Evolutionary conservation across 2,329 filamentous ascomycete genomes (phyloP), one percentile per base, ranked within the genome.

Genomic region (Arachnopeziza araneosa): DNA sequence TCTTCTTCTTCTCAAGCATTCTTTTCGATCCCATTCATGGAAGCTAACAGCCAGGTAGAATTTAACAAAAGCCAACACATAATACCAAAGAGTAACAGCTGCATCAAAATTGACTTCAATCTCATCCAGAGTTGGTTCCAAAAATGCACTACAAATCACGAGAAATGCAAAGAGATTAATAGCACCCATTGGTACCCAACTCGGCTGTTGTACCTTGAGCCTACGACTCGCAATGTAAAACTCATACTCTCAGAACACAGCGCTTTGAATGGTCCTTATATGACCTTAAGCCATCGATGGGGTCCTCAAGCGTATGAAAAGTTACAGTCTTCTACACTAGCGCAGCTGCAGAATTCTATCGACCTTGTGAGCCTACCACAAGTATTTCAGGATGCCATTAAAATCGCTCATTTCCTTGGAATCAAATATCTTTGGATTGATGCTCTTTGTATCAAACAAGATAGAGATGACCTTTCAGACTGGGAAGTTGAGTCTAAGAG

Each of bases 81-180:
- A 12, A 12, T 12, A 14, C 17, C 36, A 44, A 44, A 14, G 17
- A 44, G 17, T 44, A 14, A 14, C 22, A 3, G 48, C 17, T n/a
- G 12, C 50, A 26, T 4, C 22, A 57, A 44, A 1, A 44, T 52
- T 24, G 50, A 57, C 26, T 19, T 57, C 21, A 24, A 32, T 52
- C 55, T 57, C n/a, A 22, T 57, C 55, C 23, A 22, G 23, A 52
- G 17, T 50, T 57, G 55, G 55, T 32, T 57, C 17, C 32, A 57
- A 6, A 14, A 52, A 32, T 57, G 55, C 55, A 57, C 55, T 24
- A 57, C 19, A 52, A 19, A 51, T 24, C 55, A 57, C 30, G 30
- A 57, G 24, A 57, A 44, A 32, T 57, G 55, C 48, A 57, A 48
- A 52, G 24, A 57, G 24, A 52, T 24, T 52, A 19, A 24, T 26